Evolutionary conservation across 1,284 basidiomycete genomes (phyloP).

Genomic region (Vanrija pseudolonga): DNA sequence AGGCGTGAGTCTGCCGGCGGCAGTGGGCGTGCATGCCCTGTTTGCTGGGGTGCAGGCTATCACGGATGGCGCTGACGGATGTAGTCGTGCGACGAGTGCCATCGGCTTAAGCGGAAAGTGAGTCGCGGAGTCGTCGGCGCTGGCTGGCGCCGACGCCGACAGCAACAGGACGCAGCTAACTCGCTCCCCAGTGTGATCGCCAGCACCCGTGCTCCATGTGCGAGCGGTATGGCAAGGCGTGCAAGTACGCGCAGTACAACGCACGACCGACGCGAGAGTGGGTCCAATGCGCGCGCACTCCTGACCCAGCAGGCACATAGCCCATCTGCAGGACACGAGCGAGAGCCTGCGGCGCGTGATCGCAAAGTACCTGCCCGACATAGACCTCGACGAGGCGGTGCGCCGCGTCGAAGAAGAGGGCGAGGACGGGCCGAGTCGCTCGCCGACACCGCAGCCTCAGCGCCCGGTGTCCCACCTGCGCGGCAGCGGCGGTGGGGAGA

Average conservation of each 20-base stretch:
- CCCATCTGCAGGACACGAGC: no score
- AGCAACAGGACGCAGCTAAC: background rate
- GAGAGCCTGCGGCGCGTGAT: background rate
- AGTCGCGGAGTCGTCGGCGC: background rate
- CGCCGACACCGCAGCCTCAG: no score
- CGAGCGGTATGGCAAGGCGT: slow-evolving; percentile 18
- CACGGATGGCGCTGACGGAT: no score
- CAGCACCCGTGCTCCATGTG: slow-evolving; percentile 20
- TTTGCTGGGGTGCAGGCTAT: no score
- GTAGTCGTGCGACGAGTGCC: slow-evolving; percentile 20
- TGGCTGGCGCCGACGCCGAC: no score
- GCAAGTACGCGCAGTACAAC: slow-evolving; percentile 14
- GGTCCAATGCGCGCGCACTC: background rate
- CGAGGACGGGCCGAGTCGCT: no score
- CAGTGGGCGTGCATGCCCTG: no score
- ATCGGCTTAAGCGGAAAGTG: slow-evolving; percentile 22
- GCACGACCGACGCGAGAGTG: slow-evolving; percentile 10
- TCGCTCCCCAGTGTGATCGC: slow-evolving; percentile 14
- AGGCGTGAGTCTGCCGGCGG: no score
- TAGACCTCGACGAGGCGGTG: no score
- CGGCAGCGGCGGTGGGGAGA: no score
- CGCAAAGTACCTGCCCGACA: slow-evolving; percentile 8
- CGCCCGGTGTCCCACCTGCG: no score
- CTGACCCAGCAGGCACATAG: background rate
- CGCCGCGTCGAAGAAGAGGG: no score